Evolutionary conservation across 1,139 yeast species (phyloP).

Genomic region (Yamadazyma diospyri): DNA sequence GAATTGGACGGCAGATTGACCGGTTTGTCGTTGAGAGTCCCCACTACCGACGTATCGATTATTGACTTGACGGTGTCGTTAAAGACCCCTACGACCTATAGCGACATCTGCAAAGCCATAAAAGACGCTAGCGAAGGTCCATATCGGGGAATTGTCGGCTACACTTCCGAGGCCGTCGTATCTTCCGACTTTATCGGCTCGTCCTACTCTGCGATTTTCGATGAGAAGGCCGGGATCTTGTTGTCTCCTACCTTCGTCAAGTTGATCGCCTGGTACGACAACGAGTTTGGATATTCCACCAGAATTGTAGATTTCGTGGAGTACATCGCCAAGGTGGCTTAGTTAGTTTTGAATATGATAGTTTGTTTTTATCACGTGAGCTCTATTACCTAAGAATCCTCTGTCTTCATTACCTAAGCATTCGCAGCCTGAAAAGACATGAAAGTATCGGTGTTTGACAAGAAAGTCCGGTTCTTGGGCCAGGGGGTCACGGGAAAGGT

Average conservation of each 20-base stretch:
- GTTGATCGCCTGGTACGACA: constrained; percentile 87
- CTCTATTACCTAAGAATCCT: too few species aligned
- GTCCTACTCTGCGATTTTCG: constrained; percentile 75
- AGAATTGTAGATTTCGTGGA: constrained; percentile 83
- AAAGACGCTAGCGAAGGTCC: constrained; percentile 67
- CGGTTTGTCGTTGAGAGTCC: constrained; percentile 85
- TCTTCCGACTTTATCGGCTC: constrained; percentile 81
- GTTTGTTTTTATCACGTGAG: too few species aligned
- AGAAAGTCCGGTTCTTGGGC: constrained; percentile 7
- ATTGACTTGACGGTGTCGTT: constrained; percentile 49
- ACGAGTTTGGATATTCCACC: constrained; percentile 89
- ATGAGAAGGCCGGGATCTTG: constrained; percentile 80
- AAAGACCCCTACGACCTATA: constrained; percentile 67
- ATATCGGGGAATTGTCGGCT: constrained; percentile 74
- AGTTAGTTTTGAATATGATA: too few species aligned
- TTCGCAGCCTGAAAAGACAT: constrained; percentile 1
- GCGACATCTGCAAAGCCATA: constrained; percentile 68
- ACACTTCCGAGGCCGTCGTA: constrained; percentile 85
- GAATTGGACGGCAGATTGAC: constrained; percentile 84
- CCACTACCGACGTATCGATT: constrained; percentile 82
- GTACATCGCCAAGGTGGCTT: constrained; percentile 56
- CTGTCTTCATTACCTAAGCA: not conserved
- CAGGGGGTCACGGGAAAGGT: constrained; percentile 45
- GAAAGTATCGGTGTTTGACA: constrained; percentile 4
- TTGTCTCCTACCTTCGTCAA: constrained; percentile 80